phyloP scores from a whole-genome alignment of 2,329 filamentous ascomycete species.

The Pestalotiopsis fici region DNA sequence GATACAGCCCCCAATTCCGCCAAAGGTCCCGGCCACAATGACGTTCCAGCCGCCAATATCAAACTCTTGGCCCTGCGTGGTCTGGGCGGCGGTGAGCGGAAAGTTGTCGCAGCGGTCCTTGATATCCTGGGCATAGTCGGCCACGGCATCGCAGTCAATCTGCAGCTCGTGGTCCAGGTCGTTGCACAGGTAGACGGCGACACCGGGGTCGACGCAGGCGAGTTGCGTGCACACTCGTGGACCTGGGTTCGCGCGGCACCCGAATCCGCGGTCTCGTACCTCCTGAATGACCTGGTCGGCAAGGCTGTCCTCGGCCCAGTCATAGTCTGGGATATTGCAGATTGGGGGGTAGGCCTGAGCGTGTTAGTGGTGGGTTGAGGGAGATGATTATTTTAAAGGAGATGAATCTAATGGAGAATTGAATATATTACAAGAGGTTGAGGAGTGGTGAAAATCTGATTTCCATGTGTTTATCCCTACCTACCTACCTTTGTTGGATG shows the following conservation, averaged over 20 bases:
- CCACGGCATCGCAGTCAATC: background rate
- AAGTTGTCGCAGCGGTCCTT: slow-evolving; percentile 2
- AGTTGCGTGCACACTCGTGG: background rate
- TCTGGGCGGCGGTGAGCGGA: background rate
- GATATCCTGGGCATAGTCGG: slow-evolving; percentile 3
- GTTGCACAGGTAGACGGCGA: slow-evolving; percentile 1
- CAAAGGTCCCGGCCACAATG: background rate
- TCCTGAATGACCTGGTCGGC: background rate
- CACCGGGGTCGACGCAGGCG: background rate
- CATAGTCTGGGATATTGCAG: background rate
- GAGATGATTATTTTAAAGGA: background rate
- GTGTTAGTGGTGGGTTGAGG: background rate
- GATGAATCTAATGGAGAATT: background rate
- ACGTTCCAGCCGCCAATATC: background rate
- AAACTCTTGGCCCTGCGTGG: background rate
- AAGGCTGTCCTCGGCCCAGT: background rate
- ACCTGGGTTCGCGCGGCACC: background rate
- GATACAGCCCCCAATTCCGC: background rate
- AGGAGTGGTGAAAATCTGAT: too few species aligned
- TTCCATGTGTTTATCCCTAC: too few species aligned
- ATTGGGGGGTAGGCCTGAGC: background rate
- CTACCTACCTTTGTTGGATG: background rate
- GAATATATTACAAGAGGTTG: background rate
- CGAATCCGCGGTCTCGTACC: background rate
- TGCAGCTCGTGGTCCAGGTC: background rate